A percentile compares a stretch with the other conserved stretches of the same genome.
Conservation (phyloP, 2,329 filamentous ascomycete species). For the Cyphellophora europaea region DNA sequence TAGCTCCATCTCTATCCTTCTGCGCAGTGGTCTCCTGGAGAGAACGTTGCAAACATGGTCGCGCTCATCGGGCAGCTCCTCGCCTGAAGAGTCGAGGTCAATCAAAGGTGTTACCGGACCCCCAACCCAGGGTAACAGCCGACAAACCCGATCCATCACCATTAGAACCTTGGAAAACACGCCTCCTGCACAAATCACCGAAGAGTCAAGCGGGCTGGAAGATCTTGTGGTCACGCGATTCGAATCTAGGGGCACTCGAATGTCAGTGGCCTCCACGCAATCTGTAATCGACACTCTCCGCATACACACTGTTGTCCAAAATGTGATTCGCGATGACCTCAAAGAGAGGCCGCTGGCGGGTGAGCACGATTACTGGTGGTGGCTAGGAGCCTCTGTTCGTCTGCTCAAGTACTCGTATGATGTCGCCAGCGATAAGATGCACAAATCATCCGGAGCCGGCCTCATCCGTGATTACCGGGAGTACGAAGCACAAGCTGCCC, state of each 20-base stretch:
- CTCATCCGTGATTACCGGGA: constrained; percentile 38
- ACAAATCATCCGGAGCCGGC: constrained; percentile 25
- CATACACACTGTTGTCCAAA: constrained; percentile 39
- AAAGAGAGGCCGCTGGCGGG: constrained; percentile 21
- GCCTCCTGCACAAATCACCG: constrained; percentile 1
- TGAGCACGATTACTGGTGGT: constrained; percentile 29
- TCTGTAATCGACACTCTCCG: constrained; percentile 34
- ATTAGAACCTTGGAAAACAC: constrained; percentile 1
- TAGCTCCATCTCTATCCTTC: constrained; percentile 34
- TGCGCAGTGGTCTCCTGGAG: constrained; percentile 37
- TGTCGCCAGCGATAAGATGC: constrained; percentile 31
- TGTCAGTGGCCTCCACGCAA: constrained; percentile 7
- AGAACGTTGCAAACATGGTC: constrained; percentile 27
- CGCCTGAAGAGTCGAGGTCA: constrained; percentile 6
- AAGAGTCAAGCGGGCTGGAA: constrained; percentile 9
- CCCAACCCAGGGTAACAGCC: constrained; percentile 2
- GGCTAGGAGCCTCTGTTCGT: constrained; percentile 32
- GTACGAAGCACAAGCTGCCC: constrained; percentile 36
- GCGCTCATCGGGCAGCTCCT: constrained; percentile 5
- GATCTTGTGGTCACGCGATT: constrained; percentile 1
- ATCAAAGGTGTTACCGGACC: too few relatives aligned
- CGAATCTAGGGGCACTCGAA: constrained; percentile 4
- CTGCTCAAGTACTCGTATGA: constrained; percentile 34
- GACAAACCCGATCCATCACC: neutral
- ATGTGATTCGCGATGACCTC: constrained; percentile 37